These are phyloP conservation scores for Peronospora destructor DNA, from an alignment of 352 stramenopile genomes.

Conservation along the genomic window DNA sequence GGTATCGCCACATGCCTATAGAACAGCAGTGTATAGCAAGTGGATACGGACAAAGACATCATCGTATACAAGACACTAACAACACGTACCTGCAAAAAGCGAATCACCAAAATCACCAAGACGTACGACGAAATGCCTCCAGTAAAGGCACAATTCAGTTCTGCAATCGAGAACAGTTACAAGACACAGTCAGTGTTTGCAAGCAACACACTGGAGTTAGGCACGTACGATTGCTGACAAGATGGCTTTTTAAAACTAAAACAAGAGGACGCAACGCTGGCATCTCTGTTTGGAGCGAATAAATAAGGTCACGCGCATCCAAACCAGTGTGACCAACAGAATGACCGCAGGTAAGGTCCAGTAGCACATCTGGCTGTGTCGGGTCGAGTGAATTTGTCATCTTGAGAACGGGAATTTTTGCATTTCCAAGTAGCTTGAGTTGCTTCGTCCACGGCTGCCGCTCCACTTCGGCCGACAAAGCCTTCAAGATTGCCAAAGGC, in stretches of 20 bases:
- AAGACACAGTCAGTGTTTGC: conserved; percentile 12
- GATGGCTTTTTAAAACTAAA: conserved; percentile 89
- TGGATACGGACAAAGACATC: neutral
- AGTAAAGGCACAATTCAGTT: conserved; percentile 91
- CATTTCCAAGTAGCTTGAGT: conserved; percentile 91
- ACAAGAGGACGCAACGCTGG: conserved; percentile 91
- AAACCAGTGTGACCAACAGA: conserved; percentile 91
- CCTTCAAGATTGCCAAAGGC: conserved; percentile 86
- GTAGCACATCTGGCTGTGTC: conserved; percentile 43
- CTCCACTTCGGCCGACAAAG: conserved; percentile 81
- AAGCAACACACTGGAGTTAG: neutral
- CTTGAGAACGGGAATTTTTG: conserved; percentile 95
- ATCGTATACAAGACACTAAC: neutral
- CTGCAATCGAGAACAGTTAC: conserved; percentile 36
- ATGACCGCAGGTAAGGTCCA: conserved; percentile 95
- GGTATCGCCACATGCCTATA: conserved; percentile 63
- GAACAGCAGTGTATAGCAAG: neutral
- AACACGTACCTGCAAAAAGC: conserved; percentile 84
- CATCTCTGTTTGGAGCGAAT: conserved; percentile 85
- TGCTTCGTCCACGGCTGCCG: conserved; percentile 66
- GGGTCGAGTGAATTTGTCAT: conserved; percentile 51
- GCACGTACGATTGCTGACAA: conserved; percentile 45
- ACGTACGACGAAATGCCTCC: conserved; percentile 94
- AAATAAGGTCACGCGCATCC: conserved; percentile 88
- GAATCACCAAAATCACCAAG: conserved; percentile 91